Evolutionary conservation across 2,329 filamentous ascomycete species (phyloP).

Genomic region (Hymenoscyphus occultus): DNA sequence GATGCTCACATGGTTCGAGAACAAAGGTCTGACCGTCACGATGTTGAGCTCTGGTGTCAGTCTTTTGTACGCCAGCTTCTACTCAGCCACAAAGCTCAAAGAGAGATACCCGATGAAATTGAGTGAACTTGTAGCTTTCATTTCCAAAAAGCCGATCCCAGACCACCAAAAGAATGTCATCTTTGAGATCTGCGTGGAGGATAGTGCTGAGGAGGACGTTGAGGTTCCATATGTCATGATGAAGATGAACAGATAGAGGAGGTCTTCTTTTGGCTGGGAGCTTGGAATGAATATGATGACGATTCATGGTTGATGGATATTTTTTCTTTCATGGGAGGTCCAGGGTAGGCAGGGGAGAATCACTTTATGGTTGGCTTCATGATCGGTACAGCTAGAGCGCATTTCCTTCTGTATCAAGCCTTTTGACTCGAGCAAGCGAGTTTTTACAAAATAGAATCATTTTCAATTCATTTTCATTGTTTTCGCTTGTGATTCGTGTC

Average conservation of each 20-base stretch:
- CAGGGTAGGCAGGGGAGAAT: neutral
- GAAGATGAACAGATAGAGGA: slow-evolving; percentile 45
- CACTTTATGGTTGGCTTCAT: neutral
- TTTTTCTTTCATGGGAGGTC: neutral
- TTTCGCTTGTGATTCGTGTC: too few species aligned
- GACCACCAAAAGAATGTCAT: slow-evolving; percentile 93
- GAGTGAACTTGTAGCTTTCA: slow-evolving; percentile 80
- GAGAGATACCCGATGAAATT: slow-evolving; percentile 80
- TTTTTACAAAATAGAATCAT: neutral
- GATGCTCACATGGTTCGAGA: slow-evolving; percentile 78
- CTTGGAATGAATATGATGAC: slow-evolving; percentile 7
- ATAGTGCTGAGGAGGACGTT: slow-evolving; percentile 85
- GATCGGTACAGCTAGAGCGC: neutral
- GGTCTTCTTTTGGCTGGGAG: slow-evolving; percentile 7
- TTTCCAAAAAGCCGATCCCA: slow-evolving; percentile 90
- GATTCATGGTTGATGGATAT: slow-evolving; percentile 17
- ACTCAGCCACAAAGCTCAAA: slow-evolving; percentile 71
- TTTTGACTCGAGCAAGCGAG: neutral
- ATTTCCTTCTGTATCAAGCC: neutral
- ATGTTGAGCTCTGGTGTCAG: slow-evolving; percentile 99
- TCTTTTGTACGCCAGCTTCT: slow-evolving; percentile 91
- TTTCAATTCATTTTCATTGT: too few species aligned
- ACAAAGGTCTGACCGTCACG: slow-evolving; percentile 74
- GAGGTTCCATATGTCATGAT: slow-evolving; percentile 97
- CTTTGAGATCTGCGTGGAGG: slow-evolving; percentile 92